Conservation (phyloP, 345 rosid species). For the Populus euphratica region DNA sequence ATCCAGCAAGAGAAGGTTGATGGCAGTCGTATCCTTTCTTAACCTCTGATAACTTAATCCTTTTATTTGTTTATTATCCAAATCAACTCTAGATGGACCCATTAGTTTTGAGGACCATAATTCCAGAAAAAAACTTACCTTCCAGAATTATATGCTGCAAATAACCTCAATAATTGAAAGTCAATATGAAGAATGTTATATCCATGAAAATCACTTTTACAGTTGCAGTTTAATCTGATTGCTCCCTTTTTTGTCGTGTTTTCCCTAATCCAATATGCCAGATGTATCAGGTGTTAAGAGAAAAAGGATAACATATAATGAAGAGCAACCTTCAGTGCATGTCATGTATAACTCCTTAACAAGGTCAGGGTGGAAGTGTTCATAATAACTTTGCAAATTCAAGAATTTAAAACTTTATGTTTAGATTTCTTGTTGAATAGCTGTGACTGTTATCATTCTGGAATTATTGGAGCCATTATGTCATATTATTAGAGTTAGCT, state of each 20-base stretch:
- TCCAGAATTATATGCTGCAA: neutral
- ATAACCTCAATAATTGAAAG: neutral
- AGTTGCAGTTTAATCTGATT: neutral
- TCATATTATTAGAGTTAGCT: constrained; percentile 5
- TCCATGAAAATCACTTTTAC: neutral
- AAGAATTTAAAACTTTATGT: constrained; percentile 8
- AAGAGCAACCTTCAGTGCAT: constrained; percentile 69
- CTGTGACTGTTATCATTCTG: neutral
- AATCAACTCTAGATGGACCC: neutral
- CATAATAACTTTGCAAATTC: neutral
- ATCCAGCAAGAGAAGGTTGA: constrained; percentile 26
- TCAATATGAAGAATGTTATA: neutral
- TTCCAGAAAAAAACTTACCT: neutral
- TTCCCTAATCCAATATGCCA: constrained; percentile 57
- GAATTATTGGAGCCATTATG: neutral
- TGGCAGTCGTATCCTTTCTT: constrained; percentile 62
- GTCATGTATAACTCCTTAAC: constrained; percentile 64
- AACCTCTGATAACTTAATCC: constrained; percentile 5
- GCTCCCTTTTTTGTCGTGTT: constrained; percentile 11
- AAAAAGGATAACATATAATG: constrained; percentile 45
- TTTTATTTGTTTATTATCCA: constrained; percentile 8
- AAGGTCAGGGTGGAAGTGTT: constrained; percentile 52
- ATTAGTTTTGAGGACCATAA: neutral
- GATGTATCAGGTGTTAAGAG: constrained; percentile 71
- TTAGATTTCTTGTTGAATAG: constrained; percentile 8